Base-by-base conservation (phyloP, 2,329 filamentous ascomycete species). In the Botryosphaeria agaves region DNA sequence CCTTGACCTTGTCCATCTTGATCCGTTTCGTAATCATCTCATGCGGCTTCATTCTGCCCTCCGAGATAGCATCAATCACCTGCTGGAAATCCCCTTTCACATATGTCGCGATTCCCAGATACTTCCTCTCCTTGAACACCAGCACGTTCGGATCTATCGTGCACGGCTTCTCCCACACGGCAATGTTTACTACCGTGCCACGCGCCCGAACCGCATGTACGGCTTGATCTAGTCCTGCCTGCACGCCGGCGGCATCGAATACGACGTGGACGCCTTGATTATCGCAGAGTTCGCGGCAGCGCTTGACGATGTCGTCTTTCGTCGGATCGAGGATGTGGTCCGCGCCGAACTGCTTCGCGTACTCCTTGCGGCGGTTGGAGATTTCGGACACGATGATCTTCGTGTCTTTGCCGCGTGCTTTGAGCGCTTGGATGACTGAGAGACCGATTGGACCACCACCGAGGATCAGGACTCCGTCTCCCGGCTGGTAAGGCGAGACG, bases 341-440 rank as follows among this genome's bases (percentile, higher is more conserved):
- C 3, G 64, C 65, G 19, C 65, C 65, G 35, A 69, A 66, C 8
- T 56, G 48, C 34, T 50, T 53, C 2, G 64, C 63, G 35, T 61
- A 66, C 25, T 61, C 48, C 33, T 62, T 60, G 23, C 65, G 49
- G 38, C 53, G 50, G 1, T 48, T 42, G 9, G 60, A 58, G 3
- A 66, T 50, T 42, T 70, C 65, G 1, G 60, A 62, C 1, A 68
- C 61, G 35, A 69, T 65, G 42, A 69, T 67, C 30, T 57, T 59
- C 5, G 49, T 41, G n/a, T 50, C 52, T 4, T 9, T n/a, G 21
- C 56, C 56, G 32, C 46, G 49, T 3, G 58, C 58, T 32, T 49
- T 48, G 3, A 66, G 51, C 0, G 52, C 52, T 37, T 62, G 59
- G 32, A 65, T 52, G 14, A 66, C 56, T 2, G 60, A 50, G 5